Base-by-base conservation (phyloP, 768 basidiomycete species). In the Tulasnella sp. region DNA sequence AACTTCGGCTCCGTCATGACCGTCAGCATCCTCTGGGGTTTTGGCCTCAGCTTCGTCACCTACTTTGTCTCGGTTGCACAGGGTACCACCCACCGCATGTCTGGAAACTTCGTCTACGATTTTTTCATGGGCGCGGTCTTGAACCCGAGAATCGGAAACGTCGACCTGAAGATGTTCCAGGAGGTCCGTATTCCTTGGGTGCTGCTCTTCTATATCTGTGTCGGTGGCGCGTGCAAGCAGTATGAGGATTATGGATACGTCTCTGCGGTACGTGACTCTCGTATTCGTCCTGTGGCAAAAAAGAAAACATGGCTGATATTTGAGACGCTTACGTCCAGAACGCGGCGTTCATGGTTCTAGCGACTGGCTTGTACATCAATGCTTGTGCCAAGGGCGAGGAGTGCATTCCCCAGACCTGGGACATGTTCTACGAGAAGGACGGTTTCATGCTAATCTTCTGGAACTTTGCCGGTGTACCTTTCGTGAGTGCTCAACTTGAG, bases 111-210 rank as follows among this genome's bases (percentile, higher is more conserved):
- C 72, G 78, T 93, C 66, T 99, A 98, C 68, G 92, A 96, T 65
- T 84, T 91, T 61, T 96, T 93, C 73, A 96, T 97, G 93, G 94
- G 94, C 46, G 92, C 92, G 42, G 79, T 79, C 53, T 76, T 99
- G 63, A 99, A 98, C 73, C 96, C 96, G 5, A 83, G 94, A 60
- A 78, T 99, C 62, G 92, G 92, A 5, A 76, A 78, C 19, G 79
- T 99, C 62, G 94, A 98, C 71, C 74, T 99, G 67, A 99, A 99
- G 73, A 97, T 98, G 93, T 99, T 91, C 84, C 89, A 89, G 3
- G 92, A 96, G 68, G 90, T 97, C 60, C 83, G 96, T 51, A 87
- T 99, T 64, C 92, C 93, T 3, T 99, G 96, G 96, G 85, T 93
- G 42, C 82, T 96, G 54, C 84, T 96, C 17, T 97, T 97, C 76